Conservation (phyloP, 2,329 filamentous ascomycete genomes). For the Hypomyces rosellus region DNA sequence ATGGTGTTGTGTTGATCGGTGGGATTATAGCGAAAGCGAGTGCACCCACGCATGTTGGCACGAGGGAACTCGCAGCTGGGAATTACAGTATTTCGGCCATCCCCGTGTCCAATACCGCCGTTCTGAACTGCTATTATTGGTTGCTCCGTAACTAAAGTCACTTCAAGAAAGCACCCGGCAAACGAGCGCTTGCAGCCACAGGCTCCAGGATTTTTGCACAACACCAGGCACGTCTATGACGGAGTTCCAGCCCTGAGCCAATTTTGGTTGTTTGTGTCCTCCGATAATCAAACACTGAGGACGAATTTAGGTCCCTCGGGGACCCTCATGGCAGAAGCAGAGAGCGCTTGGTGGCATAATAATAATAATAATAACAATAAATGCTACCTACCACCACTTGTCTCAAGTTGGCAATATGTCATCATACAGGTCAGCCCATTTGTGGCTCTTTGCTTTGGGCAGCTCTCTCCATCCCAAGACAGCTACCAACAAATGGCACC, state of each 20-base stretch:
- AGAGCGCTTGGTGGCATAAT: conserved; percentile 17
- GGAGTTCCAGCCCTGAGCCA: not conserved
- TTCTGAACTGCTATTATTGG: not conserved
- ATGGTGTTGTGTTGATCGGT: conserved; percentile 6
- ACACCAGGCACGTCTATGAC: conserved; percentile 3
- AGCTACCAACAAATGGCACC: not conserved
- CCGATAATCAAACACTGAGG: not conserved
- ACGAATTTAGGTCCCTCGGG: not conserved
- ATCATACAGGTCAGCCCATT: not conserved
- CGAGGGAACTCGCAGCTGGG: not conserved
- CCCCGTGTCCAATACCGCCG: conserved; percentile 5
- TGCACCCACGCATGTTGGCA: too few species aligned
- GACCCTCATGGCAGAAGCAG: not conserved
- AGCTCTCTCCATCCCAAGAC: not conserved
- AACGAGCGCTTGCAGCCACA: not conserved
- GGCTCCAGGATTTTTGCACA: not conserved
- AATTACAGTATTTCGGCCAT: conserved; percentile 6
- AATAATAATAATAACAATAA: conserved; percentile 8
- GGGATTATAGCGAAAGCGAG: not conserved
- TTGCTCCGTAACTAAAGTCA: conserved; percentile 1
- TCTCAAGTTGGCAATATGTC: conserved; percentile 19
- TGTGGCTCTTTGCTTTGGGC: conserved; percentile 1
- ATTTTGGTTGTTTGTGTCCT: not conserved
- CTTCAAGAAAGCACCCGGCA: conserved; percentile 7
- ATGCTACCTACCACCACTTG: conserved; percentile 19